A percentile compares a stretch with the other conserved stretches of the same genome.
Conservation (phyloP, 345 rosid species). For the Salix koriyanagi region DNA sequence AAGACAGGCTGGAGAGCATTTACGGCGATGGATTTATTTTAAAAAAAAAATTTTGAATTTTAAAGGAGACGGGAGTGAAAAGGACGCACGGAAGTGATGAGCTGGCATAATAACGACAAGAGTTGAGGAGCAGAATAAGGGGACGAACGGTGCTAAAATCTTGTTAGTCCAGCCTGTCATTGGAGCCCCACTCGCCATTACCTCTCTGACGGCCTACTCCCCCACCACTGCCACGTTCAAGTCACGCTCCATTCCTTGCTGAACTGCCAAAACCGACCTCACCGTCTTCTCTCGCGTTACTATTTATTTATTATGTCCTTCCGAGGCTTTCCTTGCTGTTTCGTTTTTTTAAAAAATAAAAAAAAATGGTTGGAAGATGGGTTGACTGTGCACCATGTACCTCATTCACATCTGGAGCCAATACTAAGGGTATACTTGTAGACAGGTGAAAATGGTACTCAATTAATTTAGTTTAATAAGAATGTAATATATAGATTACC, state of each 20-base stretch:
- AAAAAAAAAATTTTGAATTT: background rate
- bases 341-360: background rate
- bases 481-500: no score
- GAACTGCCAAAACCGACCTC: constrained; percentile 36
- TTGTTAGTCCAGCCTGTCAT: constrained; percentile 56
- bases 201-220: constrained; percentile 28
- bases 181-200: constrained; percentile 7
- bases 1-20: constrained; percentile 57
- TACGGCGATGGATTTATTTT: constrained; percentile 2
- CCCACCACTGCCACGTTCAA: constrained; percentile 32
- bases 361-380: no score
- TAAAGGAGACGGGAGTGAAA: constrained; percentile 4
- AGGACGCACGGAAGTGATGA: constrained; percentile 44
- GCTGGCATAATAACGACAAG: constrained; percentile 53
- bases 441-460: no score
- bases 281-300: constrained; percentile 7
- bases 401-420: no score
- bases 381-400: no score
- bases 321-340: background rate
- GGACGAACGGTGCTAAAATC: constrained; percentile 32
- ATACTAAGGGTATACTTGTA: no score
- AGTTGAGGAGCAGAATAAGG: constrained; percentile 32
- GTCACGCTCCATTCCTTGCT: constrained; percentile 16
- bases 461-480: no score
- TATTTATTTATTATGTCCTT: background rate